Conservation (phyloP, 192 early-diverging fungal species). For the Backusella tuberculispora region DNA sequence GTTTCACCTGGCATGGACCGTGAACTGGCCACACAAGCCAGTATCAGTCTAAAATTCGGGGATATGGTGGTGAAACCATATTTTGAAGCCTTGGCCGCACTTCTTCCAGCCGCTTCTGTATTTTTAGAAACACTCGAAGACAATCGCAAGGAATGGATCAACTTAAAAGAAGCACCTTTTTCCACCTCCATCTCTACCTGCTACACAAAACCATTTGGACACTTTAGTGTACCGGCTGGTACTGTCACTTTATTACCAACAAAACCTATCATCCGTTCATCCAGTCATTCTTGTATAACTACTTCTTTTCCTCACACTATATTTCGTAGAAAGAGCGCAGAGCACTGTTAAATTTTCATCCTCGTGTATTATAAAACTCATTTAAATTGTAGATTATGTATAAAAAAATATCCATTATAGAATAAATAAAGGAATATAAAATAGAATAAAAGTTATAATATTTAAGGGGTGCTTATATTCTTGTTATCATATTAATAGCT, state of each 20-base stretch:
- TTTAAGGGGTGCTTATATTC: too few relatives aligned
- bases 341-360: slow-evolving; percentile 1
- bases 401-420: too few relatives aligned
- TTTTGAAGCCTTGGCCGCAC: slow-evolving; percentile 66
- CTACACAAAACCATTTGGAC: not conserved
- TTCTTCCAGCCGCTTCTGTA: slow-evolving; percentile 59
- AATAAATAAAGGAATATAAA: too few relatives aligned
- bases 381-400: not conserved
- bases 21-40: slow-evolving; percentile 62
- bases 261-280: slow-evolving; percentile 10
- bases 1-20: slow-evolving; percentile 89
- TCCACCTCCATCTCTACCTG: not conserved
- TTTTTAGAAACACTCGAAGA: slow-evolving; percentile 55
- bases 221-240: not conserved
- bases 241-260: not conserved
- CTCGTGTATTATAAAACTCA: not conserved
- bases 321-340: slow-evolving; percentile 11
- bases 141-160: slow-evolving; percentile 60
- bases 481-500: too few relatives aligned
- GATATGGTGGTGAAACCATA: slow-evolving; percentile 82
- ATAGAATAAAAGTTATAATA: too few relatives aligned
- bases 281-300: not conserved
- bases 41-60: slow-evolving; percentile 78
- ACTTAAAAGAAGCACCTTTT: slow-evolving; percentile 33
- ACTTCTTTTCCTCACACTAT: slow-evolving; percentile 1